These are phyloP conservation scores for Aegilops longissima DNA, from an alignment of 176 grass and related monocot genomes.

Conservation along the genomic window DNA sequence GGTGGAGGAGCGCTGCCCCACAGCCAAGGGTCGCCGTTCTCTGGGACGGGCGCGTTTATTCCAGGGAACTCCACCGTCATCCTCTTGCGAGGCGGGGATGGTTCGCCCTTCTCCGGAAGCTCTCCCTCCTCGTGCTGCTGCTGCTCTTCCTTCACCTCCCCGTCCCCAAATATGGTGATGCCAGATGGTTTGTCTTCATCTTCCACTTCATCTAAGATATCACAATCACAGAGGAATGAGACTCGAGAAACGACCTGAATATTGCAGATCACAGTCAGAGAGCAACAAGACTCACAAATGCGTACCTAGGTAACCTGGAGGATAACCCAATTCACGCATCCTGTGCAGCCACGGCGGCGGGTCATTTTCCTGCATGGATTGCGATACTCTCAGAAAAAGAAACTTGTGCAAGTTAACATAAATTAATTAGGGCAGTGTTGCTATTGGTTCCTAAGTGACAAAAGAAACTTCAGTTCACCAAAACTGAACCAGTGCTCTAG, in stretches of 20 bases:
- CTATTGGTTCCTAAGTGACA: not conserved
- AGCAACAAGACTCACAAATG: not conserved
- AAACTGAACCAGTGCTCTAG: not conserved
- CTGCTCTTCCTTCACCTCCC: constrained; percentile 49
- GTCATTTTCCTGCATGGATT: constrained; percentile 73
- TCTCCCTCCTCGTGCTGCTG: constrained; percentile 69
- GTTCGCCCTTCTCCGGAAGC: constrained; percentile 50
- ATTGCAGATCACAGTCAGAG: too few species aligned
- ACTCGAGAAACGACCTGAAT: constrained; percentile 21
- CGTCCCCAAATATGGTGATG: constrained; percentile 82
- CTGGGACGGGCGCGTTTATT: constrained; percentile 86
- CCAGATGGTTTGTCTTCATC: constrained; percentile 87
- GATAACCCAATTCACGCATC: constrained; percentile 96
- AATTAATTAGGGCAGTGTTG: not conserved
- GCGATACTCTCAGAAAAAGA: constrained; percentile 1
- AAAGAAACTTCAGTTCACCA: not conserved
- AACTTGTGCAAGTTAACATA: not conserved
- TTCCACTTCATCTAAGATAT: constrained; percentile 57
- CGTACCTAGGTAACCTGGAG: constrained; percentile 95
- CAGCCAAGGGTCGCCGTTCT: constrained; percentile 64
- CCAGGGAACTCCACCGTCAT: constrained; percentile 87
- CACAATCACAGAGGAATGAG: constrained; percentile 3
- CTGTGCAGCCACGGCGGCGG: constrained; percentile 91
- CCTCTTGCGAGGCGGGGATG: constrained; percentile 41
- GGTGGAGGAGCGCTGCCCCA: constrained; percentile 56